Base-by-base conservation (phyloP, 2,329 filamentous ascomycete genomes). In the Myriosclerotinia duriaeana region DNA sequence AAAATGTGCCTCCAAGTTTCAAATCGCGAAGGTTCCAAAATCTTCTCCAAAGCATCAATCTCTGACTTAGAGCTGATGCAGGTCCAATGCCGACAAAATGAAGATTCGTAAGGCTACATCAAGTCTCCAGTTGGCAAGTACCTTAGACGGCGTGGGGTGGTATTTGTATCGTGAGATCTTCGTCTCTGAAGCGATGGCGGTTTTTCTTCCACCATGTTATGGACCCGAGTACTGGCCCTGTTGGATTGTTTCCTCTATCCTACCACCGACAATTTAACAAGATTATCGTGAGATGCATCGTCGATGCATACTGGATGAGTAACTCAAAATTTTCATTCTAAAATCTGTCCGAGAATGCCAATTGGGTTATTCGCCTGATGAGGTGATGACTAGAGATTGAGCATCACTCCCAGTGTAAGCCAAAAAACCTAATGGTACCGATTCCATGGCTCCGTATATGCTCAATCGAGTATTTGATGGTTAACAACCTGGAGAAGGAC, bases 401-500 rank as follows among this genome's bases (percentile, higher is more conserved):
- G 15, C n/a, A 60, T n/a, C 58, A 26, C 58, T 48, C 20, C n/a
- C 8, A 20, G 5, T 50, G 38, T 15, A 14, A 5, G 11, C 44
- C 34, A 15, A 60, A 14, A 17, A 60, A 38, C 14, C 38, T 17
- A 20, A 17, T 26, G 44, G 8, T 20, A 34, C 26, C 14, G 30
- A 61, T n/a, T 26, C 46, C 15, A 26, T 61, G 44, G 34, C 44
- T 50, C 17, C n/a, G 56, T 20, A 50, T 40, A 50, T 61, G n/a
- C 44, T 50, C 17, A 15, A 38, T 12, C 2, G 2, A 22, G 44
- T 7, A 26, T 6, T 40, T 38, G 44, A 12, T 8, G 14, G 9
- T 40, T 26, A 20, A 12, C 58, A 38, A 26, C 14, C 58, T 26
- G 44, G 30, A 50, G 30, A 50, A 50, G 44, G 30, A 26, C 44